Percentiles rank a stretch among this genome's conserved stretches.
Evolutionary conservation across 108 stramenopile species (phyloP).

Genomic region (Heterococcus sp.): DNA sequence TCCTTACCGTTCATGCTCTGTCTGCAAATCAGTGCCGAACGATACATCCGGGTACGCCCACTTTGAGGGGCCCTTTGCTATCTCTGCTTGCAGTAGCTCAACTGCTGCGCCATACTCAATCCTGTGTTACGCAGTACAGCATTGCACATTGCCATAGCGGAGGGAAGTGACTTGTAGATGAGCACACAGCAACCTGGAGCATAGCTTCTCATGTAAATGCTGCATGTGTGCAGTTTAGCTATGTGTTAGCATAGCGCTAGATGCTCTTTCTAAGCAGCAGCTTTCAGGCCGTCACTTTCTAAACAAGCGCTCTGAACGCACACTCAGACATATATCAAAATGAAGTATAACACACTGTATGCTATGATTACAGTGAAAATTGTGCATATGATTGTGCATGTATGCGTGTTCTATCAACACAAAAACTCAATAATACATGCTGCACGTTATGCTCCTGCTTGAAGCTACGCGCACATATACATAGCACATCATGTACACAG

Average conservation of each 20-base stretch:
- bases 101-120: constrained; percentile 87
- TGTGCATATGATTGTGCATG: background rate
- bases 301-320: no score
- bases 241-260: no score
- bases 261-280: no score
- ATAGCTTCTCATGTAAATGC: no score
- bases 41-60: constrained; percentile 95
- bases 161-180: no score
- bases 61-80: constrained; percentile 86
- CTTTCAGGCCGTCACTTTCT: no score
- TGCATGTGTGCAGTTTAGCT: no score
- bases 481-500: background rate
- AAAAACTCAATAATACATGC: no score
- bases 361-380: background rate
- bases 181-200: no score
- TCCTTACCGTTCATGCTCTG: constrained; percentile 39
- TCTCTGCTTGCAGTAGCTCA: constrained; percentile 80
- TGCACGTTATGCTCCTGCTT: no score
- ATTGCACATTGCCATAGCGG: background rate
- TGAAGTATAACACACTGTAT: background rate
- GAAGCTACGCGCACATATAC: no score
- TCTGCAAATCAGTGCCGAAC: constrained; percentile 91
- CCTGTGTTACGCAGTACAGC: constrained; percentile 48
- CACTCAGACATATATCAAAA: background rate
- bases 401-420: no score